phyloP scores from a whole-genome alignment of 306 rosid genomes.

The Arachis stenosperma region DNA sequence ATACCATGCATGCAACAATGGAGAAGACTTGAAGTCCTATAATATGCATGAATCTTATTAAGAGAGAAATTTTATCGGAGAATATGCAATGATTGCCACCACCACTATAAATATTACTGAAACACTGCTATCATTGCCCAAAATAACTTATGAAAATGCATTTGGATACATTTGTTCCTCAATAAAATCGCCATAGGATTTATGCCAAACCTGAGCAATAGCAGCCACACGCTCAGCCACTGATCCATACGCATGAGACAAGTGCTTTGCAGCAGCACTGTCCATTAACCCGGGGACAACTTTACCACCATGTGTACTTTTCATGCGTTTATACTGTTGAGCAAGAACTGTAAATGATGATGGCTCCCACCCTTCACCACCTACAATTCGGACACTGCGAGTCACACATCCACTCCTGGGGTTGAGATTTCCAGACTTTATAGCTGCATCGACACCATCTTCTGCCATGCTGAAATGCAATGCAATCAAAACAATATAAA shows the following conservation, averaged over 20 bases:
- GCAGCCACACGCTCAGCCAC: conserved; percentile 85
- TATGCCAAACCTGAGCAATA: conserved; percentile 84
- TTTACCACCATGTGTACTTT: conserved; percentile 71
- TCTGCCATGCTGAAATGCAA: conserved; percentile 92
- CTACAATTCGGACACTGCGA: conserved; percentile 61
- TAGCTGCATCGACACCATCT: conserved; percentile 94
- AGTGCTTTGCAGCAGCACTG: conserved; percentile 82
- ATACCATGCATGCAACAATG: background rate
- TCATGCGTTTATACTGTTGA: conserved; percentile 90
- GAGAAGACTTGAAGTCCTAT: conserved; percentile 23
- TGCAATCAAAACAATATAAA: conserved; percentile 41
- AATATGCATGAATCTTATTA: conserved; percentile 17
- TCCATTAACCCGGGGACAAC: conserved; percentile 96
- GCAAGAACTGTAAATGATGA: conserved; percentile 90
- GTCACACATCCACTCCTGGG: conserved; percentile 72
- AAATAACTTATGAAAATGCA: conserved; percentile 14
- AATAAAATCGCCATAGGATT: conserved; percentile 23
- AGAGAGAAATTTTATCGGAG: conserved; percentile 11
- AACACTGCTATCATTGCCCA: conserved; percentile 25
- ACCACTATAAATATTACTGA: conserved; percentile 5
- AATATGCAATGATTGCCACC: conserved; percentile 10
- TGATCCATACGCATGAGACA: conserved; percentile 88
- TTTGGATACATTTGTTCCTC: conserved; percentile 12
- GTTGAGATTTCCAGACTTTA: conserved; percentile 87
- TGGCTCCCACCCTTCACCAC: conserved; percentile 96